A percentile compares a stretch with the other conserved stretches of the same genome.
phyloP scores from a whole-genome alignment of 192 early-diverging fungal genomes.

The Coemansia sp. region DNA sequence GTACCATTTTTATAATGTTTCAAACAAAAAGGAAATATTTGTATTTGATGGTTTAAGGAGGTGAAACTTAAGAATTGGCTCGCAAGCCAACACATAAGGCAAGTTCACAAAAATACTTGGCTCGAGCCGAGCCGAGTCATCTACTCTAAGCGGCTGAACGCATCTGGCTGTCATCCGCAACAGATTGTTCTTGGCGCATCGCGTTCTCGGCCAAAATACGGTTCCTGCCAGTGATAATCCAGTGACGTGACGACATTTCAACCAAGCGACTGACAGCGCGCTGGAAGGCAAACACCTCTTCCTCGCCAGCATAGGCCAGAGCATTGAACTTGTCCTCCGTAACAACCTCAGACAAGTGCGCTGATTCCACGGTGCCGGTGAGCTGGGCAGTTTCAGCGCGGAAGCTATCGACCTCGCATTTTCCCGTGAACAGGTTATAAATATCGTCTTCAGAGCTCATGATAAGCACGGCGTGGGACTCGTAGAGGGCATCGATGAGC shows the following conservation, averaged over 20 bases:
- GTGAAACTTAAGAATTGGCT: neutral
- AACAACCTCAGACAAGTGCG: slow-evolving; percentile 9
- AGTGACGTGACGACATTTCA: slow-evolving; percentile 88
- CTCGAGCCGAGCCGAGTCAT: slow-evolving; percentile 6
- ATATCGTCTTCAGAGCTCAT: slow-evolving; percentile 73
- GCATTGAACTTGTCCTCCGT: slow-evolving; percentile 14
- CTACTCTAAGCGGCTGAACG: slow-evolving; percentile 16
- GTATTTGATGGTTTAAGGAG: slow-evolving; percentile 9
- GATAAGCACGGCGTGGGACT: slow-evolving; percentile 73
- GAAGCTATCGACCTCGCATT: slow-evolving; percentile 54
- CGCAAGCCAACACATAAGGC: neutral
- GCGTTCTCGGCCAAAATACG: slow-evolving; percentile 41
- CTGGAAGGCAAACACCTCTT: slow-evolving; percentile 97
- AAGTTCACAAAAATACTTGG: neutral
- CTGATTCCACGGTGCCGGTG: neutral
- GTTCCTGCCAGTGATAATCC: slow-evolving; percentile 60
- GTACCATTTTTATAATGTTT: slow-evolving; percentile 20
- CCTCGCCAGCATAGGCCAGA: slow-evolving; percentile 65
- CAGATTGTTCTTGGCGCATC: slow-evolving; percentile 21
- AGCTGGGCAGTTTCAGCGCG: slow-evolving; percentile 19
- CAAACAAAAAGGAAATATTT: slow-evolving; percentile 7
- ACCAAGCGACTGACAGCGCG: slow-evolving; percentile 88
- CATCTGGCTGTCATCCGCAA: slow-evolving; percentile 1
- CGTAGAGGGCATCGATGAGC: slow-evolving; percentile 91
- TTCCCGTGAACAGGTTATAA: slow-evolving; percentile 72